phyloP scores from a whole-genome alignment of 2,329 filamentous ascomycete genomes.

The Alternaria atra region DNA sequence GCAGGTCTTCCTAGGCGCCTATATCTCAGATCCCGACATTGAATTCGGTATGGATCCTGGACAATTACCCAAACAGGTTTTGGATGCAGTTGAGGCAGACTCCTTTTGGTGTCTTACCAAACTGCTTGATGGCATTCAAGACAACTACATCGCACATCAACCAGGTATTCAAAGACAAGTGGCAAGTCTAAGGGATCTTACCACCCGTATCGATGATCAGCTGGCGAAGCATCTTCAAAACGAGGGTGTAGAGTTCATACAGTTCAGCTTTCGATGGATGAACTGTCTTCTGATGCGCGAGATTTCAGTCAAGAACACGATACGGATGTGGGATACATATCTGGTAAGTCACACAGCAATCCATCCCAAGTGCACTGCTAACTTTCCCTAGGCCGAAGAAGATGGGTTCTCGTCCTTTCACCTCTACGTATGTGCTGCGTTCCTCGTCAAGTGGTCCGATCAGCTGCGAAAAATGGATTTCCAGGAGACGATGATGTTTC shows the following conservation, averaged over 20 bases:
- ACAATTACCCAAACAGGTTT: constrained; percentile 85
- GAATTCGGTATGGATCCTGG: constrained; percentile 97
- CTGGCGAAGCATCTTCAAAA: constrained; percentile 88
- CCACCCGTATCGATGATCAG: constrained; percentile 83
- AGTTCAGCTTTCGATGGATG: constrained; percentile 99
- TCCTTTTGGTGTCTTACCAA: constrained; percentile 99
- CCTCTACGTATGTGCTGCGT: constrained; percentile 96
- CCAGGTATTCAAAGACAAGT: constrained; percentile 97
- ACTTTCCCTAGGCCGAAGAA: constrained; percentile 79
- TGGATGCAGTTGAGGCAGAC: constrained; percentile 97
- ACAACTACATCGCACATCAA: constrained; percentile 98
- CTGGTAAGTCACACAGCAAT: constrained; percentile 68
- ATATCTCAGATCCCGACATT: constrained; percentile 93
- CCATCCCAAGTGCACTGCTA: constrained; percentile 14
- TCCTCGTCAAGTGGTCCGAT: constrained; percentile 97
- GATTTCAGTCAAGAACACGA: constrained; percentile 94
- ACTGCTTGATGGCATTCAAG: constrained; percentile 96
- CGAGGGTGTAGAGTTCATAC: constrained; percentile 96
- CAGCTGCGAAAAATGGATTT: constrained; percentile 98
- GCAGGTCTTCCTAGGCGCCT: constrained; percentile 94
- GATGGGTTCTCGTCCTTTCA: constrained; percentile 99
- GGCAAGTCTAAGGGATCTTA: constrained; percentile 85
- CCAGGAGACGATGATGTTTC: constrained; percentile 98
- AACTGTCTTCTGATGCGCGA: constrained; percentile 98
- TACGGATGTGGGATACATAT: constrained; percentile 99